A percentile compares a stretch with the other conserved stretches of the same genome.
These are phyloP conservation scores for Schizothecium vesticola DNA, from an alignment of 495 filamentous ascomycete genomes.

Conservation along the genomic window DNA sequence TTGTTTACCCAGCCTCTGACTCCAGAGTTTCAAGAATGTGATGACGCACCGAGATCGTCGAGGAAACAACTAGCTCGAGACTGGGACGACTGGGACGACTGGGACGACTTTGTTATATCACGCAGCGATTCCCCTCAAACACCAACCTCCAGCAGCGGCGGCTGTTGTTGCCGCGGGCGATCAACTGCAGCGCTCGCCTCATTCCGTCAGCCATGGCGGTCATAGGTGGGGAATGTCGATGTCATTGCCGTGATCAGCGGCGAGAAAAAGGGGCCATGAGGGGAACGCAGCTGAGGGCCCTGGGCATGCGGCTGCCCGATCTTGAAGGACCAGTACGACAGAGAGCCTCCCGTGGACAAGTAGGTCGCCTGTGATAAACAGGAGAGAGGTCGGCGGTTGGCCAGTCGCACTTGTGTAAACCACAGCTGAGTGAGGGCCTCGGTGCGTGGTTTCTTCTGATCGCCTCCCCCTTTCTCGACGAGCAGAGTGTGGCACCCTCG, in stretches of 20 bases:
- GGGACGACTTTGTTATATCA: not conserved
- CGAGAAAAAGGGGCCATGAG: not conserved
- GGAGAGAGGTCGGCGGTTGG: not conserved
- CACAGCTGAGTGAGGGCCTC: not conserved
- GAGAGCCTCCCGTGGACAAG: not conserved
- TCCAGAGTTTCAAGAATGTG: not conserved
- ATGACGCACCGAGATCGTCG: not conserved
- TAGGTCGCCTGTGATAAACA: not conserved
- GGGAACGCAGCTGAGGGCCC: not conserved
- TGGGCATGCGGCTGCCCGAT: not conserved
- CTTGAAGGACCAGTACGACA: not conserved
- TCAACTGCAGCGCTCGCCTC: not conserved
- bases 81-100: not conserved
- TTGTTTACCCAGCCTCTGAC: not conserved
- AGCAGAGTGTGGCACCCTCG: conserved; percentile 2
- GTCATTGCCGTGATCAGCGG: conserved; percentile 17
- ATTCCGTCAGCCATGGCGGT: not conserved
- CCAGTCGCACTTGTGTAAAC: not conserved
- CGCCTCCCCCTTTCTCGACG: conserved; percentile 1
- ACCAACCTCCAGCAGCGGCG: not conserved
- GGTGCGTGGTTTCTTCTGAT: conserved; percentile 10
- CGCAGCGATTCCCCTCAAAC: not conserved
- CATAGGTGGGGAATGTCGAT: conserved; percentile 15
- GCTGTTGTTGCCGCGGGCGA: not conserved
- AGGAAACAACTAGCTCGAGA: not conserved